phyloP scores from a whole-genome alignment of 2,329 filamentous ascomycete species.

The Chaetomiaceae sp. region DNA sequence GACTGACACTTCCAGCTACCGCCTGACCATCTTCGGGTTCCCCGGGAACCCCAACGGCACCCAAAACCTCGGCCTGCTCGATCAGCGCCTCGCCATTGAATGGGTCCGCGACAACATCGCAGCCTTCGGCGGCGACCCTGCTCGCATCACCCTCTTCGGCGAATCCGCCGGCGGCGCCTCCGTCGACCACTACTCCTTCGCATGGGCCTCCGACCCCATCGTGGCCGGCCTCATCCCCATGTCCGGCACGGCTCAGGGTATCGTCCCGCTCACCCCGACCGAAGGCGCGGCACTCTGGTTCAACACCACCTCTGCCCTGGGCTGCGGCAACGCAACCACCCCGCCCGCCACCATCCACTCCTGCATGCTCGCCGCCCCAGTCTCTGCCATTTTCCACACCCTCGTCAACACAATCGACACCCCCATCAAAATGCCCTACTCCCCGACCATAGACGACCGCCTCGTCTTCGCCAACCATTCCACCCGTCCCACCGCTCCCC shows the following conservation, averaged over 20 bases:
- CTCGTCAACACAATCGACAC: slow-evolving; percentile 13
- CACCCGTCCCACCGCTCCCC: neutral
- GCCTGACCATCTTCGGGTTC: slow-evolving; percentile 38
- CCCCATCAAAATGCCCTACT: slow-evolving; percentile 29
- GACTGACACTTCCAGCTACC: slow-evolving; percentile 27
- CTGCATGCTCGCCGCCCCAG: slow-evolving; percentile 32
- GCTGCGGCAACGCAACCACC: slow-evolving; percentile 31
- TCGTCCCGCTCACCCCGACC: slow-evolving; percentile 31
- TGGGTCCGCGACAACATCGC: slow-evolving; percentile 43
- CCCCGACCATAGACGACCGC: slow-evolving; percentile 34
- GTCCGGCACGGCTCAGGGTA: slow-evolving; percentile 40
- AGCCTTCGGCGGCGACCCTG: slow-evolving; percentile 40
- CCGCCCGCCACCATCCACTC: slow-evolving; percentile 28
- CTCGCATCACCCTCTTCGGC: slow-evolving; percentile 36
- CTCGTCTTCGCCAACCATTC: slow-evolving; percentile 12
- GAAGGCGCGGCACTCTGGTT: slow-evolving; percentile 37
- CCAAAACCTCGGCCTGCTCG: slow-evolving; percentile 42
- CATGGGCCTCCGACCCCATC: slow-evolving; percentile 14
- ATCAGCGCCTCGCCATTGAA: slow-evolving; percentile 44
- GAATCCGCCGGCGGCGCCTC: slow-evolving; percentile 38
- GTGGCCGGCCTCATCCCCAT: slow-evolving; percentile 37
- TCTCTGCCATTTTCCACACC: slow-evolving; percentile 29
- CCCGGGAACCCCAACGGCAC: slow-evolving; percentile 27
- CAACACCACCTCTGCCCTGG: slow-evolving; percentile 32
- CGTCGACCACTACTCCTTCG: slow-evolving; percentile 16